Base-by-base conservation (phyloP, 2,329 filamentous ascomycete species). In the Phialemoniopsis sp. region DNA sequence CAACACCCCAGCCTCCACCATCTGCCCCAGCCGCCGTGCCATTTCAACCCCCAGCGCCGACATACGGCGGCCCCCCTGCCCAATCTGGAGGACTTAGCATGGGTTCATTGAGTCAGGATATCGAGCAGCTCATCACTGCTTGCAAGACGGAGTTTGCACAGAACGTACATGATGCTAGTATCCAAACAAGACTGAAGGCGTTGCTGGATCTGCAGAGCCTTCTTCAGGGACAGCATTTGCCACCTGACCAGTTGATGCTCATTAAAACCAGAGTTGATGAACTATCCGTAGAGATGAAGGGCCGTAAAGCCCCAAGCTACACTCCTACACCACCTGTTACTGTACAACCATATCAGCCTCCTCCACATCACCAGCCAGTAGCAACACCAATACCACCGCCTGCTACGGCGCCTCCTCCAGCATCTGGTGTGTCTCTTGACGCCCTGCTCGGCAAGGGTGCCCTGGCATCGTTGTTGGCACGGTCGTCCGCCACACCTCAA, bases 211-310 rank as follows among this genome's bases (percentile, higher is more conserved):
- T 97, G 48, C 88, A 95, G 67, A 80, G 75, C 50, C 78, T 91
- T 49, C 70, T 96, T 57, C 81, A 87, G 60, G 83, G 75, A 51
- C 85, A 89, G 62, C 82, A 83, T 57, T 73, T 95, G 59, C 84
- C 84, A 43, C 80, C 82, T 53, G 83, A 90, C 56, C 87, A 95
- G 67, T 76, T 95, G 58, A 81, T 86, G 64, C 79, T 86, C 60
- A 86, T 95, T 64, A 87, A 85, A 64, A 82, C 85, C 59, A 88
- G 93, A 76, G 82, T 96, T 63, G 81, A 85, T 61, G 80, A 82
- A 62, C 76, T 95, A 61, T 78, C 80, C 72, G 66, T 77, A 78
- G 76, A 74, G 56, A 70, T 80, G 62, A 73, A 70, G 62, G 71
- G 59, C 50, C 63, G 65, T 51, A 63, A 62, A 57, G 63, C 57